These are phyloP conservation scores for Plectosphaerella sp. DNA, from an alignment of 2,329 filamentous ascomycete species.

Conservation along the genomic window DNA sequence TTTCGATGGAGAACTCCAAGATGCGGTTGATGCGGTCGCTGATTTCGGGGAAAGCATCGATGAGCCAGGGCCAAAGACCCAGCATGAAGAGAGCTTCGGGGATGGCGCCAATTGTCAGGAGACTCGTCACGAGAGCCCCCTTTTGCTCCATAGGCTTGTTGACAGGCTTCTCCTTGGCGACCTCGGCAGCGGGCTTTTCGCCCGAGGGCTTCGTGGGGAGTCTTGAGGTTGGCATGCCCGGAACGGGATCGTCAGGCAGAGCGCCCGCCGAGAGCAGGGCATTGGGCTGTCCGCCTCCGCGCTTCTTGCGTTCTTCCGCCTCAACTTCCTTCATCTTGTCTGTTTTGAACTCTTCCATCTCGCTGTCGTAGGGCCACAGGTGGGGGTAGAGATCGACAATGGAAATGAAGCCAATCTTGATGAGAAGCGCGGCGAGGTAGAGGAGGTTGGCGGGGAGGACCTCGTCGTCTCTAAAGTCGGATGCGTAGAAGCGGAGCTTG, in stretches of 20 bases:
- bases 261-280: conserved; percentile 84
- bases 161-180: conserved; percentile 50
- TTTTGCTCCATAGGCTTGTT: conserved; percentile 81
- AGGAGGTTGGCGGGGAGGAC: conserved; percentile 87
- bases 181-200: conserved; percentile 46
- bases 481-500: conserved; percentile 93
- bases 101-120: conserved; percentile 86
- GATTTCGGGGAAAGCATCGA: conserved; percentile 79
- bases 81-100: conserved; percentile 91
- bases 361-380: conserved; percentile 77
- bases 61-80: conserved; percentile 87
- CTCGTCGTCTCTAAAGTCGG: conserved; percentile 70
- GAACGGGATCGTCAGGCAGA: conserved; percentile 73
- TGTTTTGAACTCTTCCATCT: conserved; percentile 71
- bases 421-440: conserved; percentile 83
- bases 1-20: conserved; percentile 73
- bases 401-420: conserved; percentile 97
- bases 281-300: conserved; percentile 71
- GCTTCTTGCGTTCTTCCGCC: conserved; percentile 68
- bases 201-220: not conserved
- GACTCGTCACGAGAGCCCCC: conserved; percentile 73
- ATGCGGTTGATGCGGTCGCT: conserved; percentile 80
- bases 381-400: conserved; percentile 88
- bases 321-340: conserved; percentile 71
- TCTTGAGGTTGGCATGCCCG: conserved; percentile 36